Conservation (phyloP, 2,329 filamentous ascomycete genomes). For the Aspergillus floridensis region DNA sequence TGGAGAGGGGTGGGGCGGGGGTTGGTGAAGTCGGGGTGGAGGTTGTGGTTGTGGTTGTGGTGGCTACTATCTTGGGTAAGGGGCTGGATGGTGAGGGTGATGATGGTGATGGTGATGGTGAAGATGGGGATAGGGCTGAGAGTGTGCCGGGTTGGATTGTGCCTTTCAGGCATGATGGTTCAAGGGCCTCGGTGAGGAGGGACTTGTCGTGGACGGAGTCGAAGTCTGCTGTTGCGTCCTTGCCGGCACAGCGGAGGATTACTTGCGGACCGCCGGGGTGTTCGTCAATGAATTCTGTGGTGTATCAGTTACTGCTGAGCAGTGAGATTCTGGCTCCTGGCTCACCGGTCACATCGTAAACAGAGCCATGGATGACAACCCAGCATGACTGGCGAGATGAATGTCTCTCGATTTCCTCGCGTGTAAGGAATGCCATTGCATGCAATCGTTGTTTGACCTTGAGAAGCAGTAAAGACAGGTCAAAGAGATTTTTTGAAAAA, state of each 20-base stretch:
- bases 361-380: conserved; percentile 52
- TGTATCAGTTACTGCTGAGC: neutral
- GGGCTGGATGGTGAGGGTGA: neutral
- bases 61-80: neutral
- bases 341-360: conserved; percentile 50
- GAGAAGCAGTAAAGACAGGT: no score
- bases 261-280: conserved; percentile 36
- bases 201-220: conserved; percentile 34
- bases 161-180: conserved; percentile 25
- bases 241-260: conserved; percentile 35
- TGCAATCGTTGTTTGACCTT: no score
- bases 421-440: conserved; percentile 36
- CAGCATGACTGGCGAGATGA: conserved; percentile 50
- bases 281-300: conserved; percentile 30
- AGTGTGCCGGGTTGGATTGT: conserved; percentile 21
- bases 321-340: neutral
- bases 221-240: conserved; percentile 37
- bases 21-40: neutral
- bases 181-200: conserved; percentile 29
- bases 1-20: conserved; percentile 26
- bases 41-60: neutral
- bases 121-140: neutral
- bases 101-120: neutral
- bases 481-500: no score
- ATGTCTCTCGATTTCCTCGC: conserved; percentile 52